A percentile compares a stretch with the other conserved stretches of the same genome.
Conservation (phyloP, 768 basidiomycete genomes). For the Mrakia frigida region DNA sequence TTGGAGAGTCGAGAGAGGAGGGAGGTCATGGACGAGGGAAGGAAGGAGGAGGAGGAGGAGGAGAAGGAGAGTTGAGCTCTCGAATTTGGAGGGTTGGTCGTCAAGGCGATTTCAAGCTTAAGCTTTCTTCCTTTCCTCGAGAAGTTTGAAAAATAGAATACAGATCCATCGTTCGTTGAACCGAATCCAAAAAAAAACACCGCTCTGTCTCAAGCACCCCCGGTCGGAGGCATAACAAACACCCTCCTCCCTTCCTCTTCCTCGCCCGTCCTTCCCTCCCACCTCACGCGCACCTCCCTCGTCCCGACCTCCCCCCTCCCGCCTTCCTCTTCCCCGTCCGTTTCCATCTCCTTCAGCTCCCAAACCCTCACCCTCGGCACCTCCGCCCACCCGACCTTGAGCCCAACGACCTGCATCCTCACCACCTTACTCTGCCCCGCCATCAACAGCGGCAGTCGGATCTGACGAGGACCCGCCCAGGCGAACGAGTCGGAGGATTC, state of each 20-base stretch:
- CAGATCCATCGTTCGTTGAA: no score
- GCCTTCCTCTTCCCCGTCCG: constrained; percentile 6
- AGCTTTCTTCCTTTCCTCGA: no score
- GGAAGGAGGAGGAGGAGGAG: not conserved
- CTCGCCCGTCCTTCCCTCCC: not conserved
- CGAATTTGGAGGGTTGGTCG: not conserved
- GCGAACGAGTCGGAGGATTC: constrained; percentile 75
- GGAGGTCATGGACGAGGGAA: not conserved
- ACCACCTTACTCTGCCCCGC: constrained; percentile 50
- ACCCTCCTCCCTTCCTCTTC: not conserved
- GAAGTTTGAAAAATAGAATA: no score
- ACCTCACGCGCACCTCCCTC: constrained; percentile 6
- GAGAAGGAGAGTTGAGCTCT: not conserved
- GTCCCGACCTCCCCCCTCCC: not conserved
- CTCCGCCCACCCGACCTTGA: constrained; percentile 29
- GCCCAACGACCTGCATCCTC: not conserved
- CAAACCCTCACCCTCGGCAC: constrained; percentile 33
- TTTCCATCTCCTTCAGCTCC: constrained; percentile 27
- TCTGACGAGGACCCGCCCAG: constrained; percentile 65
- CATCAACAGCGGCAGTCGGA: constrained; percentile 64
- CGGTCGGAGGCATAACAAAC: constrained; percentile 7
- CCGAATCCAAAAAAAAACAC: no score
- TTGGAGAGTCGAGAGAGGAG: not conserved
- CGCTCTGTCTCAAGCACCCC: no score
- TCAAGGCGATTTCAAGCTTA: no score